These are phyloP conservation scores for Anthracocystis walkeri DNA, from an alignment of 1,284 basidiomycete species.

Conservation along the genomic window DNA sequence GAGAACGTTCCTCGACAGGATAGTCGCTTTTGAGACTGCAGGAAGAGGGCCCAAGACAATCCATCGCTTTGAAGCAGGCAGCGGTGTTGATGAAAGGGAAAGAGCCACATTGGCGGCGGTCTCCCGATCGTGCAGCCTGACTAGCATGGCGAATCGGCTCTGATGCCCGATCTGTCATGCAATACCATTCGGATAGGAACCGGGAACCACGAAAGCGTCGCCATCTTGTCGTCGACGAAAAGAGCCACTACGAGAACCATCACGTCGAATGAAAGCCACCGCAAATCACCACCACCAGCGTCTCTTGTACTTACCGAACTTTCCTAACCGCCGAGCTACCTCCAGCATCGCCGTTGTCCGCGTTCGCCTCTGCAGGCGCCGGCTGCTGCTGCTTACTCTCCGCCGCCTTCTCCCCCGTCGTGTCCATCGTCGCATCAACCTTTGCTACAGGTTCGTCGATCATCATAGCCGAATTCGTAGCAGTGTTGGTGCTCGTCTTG, in stretches of 20 bases:
- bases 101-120: no score
- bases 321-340: constrained; percentile 30
- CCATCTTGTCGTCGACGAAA: constrained; percentile 5
- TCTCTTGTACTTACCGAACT: constrained; percentile 27
- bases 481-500: constrained; percentile 20
- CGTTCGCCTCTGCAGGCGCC: neutral
- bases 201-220: neutral
- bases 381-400: neutral
- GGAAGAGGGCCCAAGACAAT: no score
- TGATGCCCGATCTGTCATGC: neutral
- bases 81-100: no score
- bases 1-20: neutral
- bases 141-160: neutral
- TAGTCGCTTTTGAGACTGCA: no score
- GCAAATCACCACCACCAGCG: neutral
- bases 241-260: neutral
- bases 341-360: constrained; percentile 3
- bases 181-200: neutral
- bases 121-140: no score
- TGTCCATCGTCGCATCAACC: neutral
- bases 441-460: constrained; percentile 12
- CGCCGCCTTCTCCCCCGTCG: neutral
- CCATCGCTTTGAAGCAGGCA: no score
- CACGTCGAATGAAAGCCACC: no score
- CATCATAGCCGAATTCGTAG: constrained; percentile 30